Base-by-base conservation (phyloP, 1,284 basidiomycete species). In the Tausonia pullulans region DNA sequence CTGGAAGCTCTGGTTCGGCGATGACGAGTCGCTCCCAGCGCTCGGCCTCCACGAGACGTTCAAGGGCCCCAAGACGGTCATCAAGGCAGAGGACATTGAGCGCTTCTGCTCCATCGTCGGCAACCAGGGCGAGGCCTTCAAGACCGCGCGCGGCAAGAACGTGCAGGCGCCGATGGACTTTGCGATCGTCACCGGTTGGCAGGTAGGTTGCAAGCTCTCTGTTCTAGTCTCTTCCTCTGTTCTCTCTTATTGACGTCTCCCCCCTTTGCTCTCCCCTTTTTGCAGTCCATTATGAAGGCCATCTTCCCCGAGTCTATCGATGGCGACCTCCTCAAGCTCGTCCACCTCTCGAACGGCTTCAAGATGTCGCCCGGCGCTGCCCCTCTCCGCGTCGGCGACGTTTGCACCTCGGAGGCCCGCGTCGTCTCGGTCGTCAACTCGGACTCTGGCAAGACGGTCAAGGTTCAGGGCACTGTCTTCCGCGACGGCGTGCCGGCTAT, bases 321-420 rank as follows among this genome's bases (percentile, higher is more conserved):
- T 69, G 94, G 93, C 0, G 94, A 98, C 75, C 78, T 98, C 44
- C 81, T 98, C 71, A 93, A 92, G 76, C 86, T 98, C 43, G 95
- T 98, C 53, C 96, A 98, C 76, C 83, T 98, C 48, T 91, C 91
- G 51, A 98, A 98, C 76, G 91, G 90, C 58, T 98, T 98, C 86
- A 87, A 86, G 67, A 83, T 94, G 74, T 78, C 96, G 65, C 82
- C 88, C 44, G 89, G 87, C 62, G 84, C 87, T 40, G 82, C 80
- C 60, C 84, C 88, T 60, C 82, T 98, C 63, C 79, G 83, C 70
- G 92, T 84, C 58, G 94, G 92, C 27, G 94, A 98, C 71, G 81
- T 88, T 50, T 97, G 94, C 81, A 87, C 86, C 63, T 87, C 93
- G 14, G 87, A 91, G 71, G 94, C 94, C 56, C 83, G 82, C 62